Evolutionary conservation across 352 stramenopile genomes (phyloP), one percentile per base, ranked within the genome.

Genomic region (Globisporangium takayamanum): DNA sequence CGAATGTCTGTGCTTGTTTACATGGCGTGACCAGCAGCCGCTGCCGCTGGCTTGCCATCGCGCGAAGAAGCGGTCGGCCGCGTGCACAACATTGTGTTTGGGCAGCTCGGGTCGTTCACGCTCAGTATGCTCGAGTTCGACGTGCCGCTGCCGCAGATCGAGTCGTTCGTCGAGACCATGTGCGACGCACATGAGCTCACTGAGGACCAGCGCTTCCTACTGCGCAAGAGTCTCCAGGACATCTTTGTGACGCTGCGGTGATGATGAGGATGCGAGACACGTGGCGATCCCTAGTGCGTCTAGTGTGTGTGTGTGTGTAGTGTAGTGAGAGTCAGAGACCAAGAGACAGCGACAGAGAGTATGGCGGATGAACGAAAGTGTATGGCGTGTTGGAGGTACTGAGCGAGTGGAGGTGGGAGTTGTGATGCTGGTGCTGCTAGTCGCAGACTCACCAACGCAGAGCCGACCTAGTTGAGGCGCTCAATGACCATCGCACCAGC

Each of bases 401-500:
- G 28, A 5, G 5, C 28, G 28, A 33, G 28, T 33, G 28, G 28
- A 3, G 28, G 28, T 33, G 28, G 22, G 22, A 22, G 22, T 5
- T 33, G 28, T 45, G 39, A 5, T 48, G 42, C 42, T 20, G 42
- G 1, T 48, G 42, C 11, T 44, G 15, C 37, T 12, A 14, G 37
- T 12, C 1, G 42, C 42, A 25, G 20, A 12, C 16, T 48, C 42
- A 33, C 3, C 28, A 33, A 33, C 28, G 28, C 28, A 33, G 28
- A 33, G 0, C 96, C 46, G 22, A 53, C 48, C 54, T 87, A 90
- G 65, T 78, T 80, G 57, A 91, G 68, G 45, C 80, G 80, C 70
- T 99, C 96, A 57, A 99, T 89, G 47, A 99, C 73, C 67, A 99
- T 95, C 5, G 97, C 96, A 47, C 91, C 97, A 25, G 97, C 97